phyloP scores from a whole-genome alignment of 805 yeast species.

The Kluyveromyces aestuarii region DNA sequence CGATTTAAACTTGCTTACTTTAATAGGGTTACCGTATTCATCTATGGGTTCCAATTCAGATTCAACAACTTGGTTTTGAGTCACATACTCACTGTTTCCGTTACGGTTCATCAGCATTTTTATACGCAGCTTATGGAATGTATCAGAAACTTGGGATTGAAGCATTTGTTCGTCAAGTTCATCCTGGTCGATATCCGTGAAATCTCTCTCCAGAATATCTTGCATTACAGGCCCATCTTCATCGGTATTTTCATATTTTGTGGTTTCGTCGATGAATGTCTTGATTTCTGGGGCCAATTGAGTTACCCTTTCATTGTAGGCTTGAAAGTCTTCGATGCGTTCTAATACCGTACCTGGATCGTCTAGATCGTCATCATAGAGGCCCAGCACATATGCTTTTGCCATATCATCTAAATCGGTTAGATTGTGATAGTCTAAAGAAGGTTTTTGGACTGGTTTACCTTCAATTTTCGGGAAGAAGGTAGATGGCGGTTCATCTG shows the following conservation, averaged over 20 bases:
- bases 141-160: constrained; percentile 30
- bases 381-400: constrained; percentile 48
- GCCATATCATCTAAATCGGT: constrained; percentile 48
- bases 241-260: constrained; percentile 5
- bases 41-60: constrained; percentile 61
- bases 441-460: constrained; percentile 11
- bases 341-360: constrained; percentile 47
- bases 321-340: constrained; percentile 44
- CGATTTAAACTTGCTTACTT: constrained; percentile 60
- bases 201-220: constrained; percentile 27
- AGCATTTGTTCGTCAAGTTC: constrained; percentile 10
- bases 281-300: constrained; percentile 17
- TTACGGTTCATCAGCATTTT: constrained; percentile 39
- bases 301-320: constrained; percentile 40
- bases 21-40: constrained; percentile 48
- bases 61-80: constrained; percentile 1
- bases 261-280: constrained; percentile 16
- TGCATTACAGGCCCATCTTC: constrained; percentile 21
- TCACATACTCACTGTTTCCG: constrained; percentile 20
- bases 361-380: constrained; percentile 52
- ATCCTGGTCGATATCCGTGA: constrained; percentile 19
- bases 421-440: constrained; percentile 33
- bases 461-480: not conserved
- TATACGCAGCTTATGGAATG: constrained; percentile 49
- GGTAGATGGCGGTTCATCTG: not conserved